Percentiles rank a stretch among this genome's conserved stretches.
These are phyloP conservation scores for Phalaenopsis equestris DNA, from an alignment of 106 monocot genomes.

Conservation along the genomic window DNA sequence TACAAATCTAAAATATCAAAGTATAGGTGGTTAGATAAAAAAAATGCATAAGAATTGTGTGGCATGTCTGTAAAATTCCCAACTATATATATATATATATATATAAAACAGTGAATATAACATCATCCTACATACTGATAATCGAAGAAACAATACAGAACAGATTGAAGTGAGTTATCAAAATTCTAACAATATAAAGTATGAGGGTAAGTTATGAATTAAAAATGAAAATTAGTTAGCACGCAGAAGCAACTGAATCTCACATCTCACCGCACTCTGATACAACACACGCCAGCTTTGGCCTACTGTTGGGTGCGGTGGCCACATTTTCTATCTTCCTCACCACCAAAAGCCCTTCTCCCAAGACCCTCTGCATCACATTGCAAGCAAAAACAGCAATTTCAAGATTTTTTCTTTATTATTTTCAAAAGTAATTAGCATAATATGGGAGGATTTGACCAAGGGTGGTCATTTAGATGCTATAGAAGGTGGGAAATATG, in stretches of 20 bases:
- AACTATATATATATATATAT: too few relatives aligned
- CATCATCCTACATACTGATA: too few relatives aligned
- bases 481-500: too few relatives aligned
- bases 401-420: not conserved
- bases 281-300: slow-evolving; percentile 75
- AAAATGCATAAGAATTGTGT: too few relatives aligned
- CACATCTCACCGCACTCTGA: slow-evolving; percentile 95
- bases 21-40: too few relatives aligned
- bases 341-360: slow-evolving; percentile 78
- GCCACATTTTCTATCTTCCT: slow-evolving; percentile 97
- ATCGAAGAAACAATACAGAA: not conserved
- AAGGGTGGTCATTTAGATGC: too few relatives aligned
- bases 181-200: not conserved
- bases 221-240: not conserved
- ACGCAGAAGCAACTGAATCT: not conserved
- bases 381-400: not conserved
- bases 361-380: slow-evolving; percentile 68
- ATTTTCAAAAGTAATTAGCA: too few relatives aligned
- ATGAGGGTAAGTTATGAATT: too few relatives aligned
- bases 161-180: not conserved
- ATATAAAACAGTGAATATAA: not conserved
- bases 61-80: too few relatives aligned
- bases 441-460: too few relatives aligned
- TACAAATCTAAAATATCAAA: too few relatives aligned
- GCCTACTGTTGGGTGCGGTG: slow-evolving; percentile 85